These are phyloP conservation scores for Aureobasidium sp. DNA, from an alignment of 2,329 filamentous ascomycete genomes.

Conservation along the genomic window DNA sequence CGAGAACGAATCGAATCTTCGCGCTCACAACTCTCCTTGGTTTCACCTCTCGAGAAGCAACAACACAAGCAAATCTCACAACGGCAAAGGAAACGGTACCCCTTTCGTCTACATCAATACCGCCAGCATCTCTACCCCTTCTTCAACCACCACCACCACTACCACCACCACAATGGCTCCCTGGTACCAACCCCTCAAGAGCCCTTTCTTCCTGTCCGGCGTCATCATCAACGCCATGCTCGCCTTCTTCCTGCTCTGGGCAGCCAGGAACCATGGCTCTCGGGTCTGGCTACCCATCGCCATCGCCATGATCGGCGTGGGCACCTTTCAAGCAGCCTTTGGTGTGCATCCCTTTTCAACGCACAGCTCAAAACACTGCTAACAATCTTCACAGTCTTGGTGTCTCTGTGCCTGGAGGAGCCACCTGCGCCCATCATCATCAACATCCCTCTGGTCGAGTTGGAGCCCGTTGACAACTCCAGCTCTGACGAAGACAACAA, in stretches of 20 bases:
- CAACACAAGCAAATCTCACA: neutral
- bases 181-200: neutral
- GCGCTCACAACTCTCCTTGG: neutral
- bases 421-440: neutral
- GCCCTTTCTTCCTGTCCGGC: neutral
- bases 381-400: neutral
- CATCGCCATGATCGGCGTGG: neutral
- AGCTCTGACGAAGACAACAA: neutral
- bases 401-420: neutral
- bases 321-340: neutral
- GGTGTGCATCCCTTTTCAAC: neutral
- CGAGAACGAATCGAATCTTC: too few species aligned
- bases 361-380: neutral
- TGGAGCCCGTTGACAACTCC: neutral
- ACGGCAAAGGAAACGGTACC: neutral
- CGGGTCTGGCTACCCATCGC: neutral
- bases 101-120: neutral
- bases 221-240: neutral
- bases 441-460: neutral
- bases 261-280: neutral
- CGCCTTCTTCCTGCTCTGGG: neutral
- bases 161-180: neutral
- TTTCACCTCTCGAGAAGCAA: neutral
- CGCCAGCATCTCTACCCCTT: neutral
- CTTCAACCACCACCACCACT: too few species aligned